Evolutionary conservation across 2,329 filamentous ascomycete species (phyloP).

Genomic region (Colletotrichum paranaense): DNA sequence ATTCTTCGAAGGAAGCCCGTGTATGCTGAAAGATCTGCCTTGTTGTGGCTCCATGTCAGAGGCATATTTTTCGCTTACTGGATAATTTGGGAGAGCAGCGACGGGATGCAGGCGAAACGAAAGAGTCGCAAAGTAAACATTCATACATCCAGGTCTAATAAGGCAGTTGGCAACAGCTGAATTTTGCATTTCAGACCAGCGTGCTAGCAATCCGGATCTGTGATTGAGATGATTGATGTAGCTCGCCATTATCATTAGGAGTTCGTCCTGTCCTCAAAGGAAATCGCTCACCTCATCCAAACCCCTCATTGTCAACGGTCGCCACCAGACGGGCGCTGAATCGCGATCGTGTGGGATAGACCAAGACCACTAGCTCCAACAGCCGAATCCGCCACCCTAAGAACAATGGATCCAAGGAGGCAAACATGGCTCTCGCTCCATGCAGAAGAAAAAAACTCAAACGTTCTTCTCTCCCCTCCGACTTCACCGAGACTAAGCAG

Average conservation of each 20-base stretch:
- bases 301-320: neutral
- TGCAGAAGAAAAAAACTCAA: neutral
- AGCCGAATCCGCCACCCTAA: neutral
- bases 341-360: neutral
- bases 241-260: neutral
- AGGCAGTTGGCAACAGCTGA: neutral
- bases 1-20: neutral
- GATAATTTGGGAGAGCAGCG: neutral
- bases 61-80: neutral
- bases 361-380: neutral
- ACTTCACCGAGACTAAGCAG: constrained; percentile 4
- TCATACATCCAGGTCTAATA: too few species aligned
- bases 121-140: neutral
- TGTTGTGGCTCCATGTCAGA: neutral
- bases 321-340: neutral
- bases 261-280: neutral
- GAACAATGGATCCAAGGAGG: neutral
- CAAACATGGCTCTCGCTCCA: neutral
- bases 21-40: neutral
- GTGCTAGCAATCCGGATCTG: neutral
- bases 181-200: neutral
- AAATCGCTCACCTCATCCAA: neutral
- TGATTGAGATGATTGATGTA: neutral
- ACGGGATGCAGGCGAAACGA: neutral
- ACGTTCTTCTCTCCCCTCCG: neutral